These are phyloP conservation scores for Puccinia coronata DNA, from an alignment of 1,284 basidiomycete genomes.

Conservation along the genomic window DNA sequence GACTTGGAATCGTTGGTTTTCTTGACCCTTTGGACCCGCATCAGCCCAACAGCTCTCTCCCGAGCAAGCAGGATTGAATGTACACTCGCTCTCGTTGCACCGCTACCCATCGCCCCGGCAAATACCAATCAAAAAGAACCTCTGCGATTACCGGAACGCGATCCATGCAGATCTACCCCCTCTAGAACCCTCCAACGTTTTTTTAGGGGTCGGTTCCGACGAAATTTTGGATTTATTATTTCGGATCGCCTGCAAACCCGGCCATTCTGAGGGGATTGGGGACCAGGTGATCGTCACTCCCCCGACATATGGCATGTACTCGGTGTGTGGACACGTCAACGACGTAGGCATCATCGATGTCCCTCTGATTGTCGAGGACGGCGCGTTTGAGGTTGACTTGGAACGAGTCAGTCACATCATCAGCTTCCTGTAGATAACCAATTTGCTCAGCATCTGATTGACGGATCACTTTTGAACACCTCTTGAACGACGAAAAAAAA, in stretches of 20 bases:
- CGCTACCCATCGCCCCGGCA: slow-evolving; percentile 85
- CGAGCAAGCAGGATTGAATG: slow-evolving; percentile 56
- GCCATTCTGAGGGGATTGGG: slow-evolving; percentile 56
- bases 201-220: slow-evolving; percentile 94
- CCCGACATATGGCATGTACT: slow-evolving; percentile 98
- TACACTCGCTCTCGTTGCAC: slow-evolving; percentile 66
- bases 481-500: background rate
- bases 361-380: slow-evolving; percentile 72
- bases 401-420: slow-evolving; percentile 66
- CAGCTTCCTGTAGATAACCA: background rate
- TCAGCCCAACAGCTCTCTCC: slow-evolving; percentile 54
- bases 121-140: slow-evolving; percentile 69
- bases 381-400: slow-evolving; percentile 76
- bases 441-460: background rate
- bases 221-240: slow-evolving; percentile 95
- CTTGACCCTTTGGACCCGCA: background rate
- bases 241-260: slow-evolving; percentile 81
- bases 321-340: slow-evolving; percentile 91
- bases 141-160: slow-evolving; percentile 68
- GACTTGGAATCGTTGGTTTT: background rate
- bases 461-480: background rate
- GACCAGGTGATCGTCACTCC: slow-evolving; percentile 85
- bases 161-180: slow-evolving; percentile 63
- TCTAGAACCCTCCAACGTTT: slow-evolving; percentile 68
- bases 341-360: slow-evolving; percentile 83